Conservation (phyloP, 306 rosid species). For the Corylus americana region DNA sequence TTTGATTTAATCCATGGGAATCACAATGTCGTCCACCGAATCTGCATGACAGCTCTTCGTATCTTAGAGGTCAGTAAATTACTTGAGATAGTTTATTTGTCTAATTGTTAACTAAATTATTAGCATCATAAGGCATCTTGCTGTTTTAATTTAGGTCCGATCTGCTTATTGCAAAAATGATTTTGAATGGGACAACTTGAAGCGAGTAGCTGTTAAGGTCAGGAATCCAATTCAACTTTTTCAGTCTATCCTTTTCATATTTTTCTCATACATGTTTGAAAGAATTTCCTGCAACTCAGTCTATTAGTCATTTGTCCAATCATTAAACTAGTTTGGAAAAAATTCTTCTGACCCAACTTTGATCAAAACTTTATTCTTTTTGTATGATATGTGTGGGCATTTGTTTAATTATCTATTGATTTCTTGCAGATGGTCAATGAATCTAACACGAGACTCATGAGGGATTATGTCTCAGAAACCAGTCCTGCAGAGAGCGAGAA, state of each 20-base stretch:
- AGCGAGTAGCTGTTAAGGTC: constrained; percentile 71
- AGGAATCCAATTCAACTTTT: not conserved
- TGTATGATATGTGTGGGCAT: constrained; percentile 5
- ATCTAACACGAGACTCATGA: constrained; percentile 78
- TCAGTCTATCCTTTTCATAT: not conserved
- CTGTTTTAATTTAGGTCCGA: constrained; percentile 58
- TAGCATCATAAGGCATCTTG: constrained; percentile 5
- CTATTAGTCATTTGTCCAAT: no score
- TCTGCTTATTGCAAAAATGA: constrained; percentile 84
- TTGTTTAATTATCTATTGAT: constrained; percentile 21
- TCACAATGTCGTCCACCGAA: constrained; percentile 17
- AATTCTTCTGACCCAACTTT: no score
- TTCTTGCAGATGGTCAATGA: constrained; percentile 68
- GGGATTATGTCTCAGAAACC: constrained; percentile 73
- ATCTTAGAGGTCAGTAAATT: constrained; percentile 72
- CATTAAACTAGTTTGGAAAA: no score
- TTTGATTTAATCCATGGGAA: constrained; percentile 4
- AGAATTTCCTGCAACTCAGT: no score
- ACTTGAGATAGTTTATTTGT: not conserved
- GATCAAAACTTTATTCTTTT: not conserved
- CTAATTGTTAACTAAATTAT: constrained; percentile 7
- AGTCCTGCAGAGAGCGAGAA: constrained; percentile 51
- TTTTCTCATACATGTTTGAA: not conserved
- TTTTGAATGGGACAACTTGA: constrained; percentile 88
- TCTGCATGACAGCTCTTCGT: constrained; percentile 67